Base-by-base conservation (phyloP, 306 rosid genomes). In the Vicia villosa region DNA sequence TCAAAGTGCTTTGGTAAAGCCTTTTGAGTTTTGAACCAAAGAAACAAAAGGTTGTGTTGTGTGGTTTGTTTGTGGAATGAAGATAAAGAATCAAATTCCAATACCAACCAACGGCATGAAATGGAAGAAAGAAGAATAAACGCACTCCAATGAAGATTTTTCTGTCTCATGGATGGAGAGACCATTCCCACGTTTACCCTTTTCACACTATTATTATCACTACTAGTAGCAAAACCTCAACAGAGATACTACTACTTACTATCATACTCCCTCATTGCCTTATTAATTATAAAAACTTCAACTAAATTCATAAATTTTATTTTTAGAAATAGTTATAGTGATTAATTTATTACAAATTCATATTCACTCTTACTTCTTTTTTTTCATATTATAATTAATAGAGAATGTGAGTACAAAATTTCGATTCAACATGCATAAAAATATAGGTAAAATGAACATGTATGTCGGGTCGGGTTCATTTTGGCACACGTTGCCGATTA, bases 61-160 rank as follows among this genome's bases (percentile, higher is more conserved):
- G 45, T 40, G 45, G 45, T 40, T 40, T 40, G 5, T 40, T 8
- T 54, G 30, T n/a, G 62, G 38, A 72, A 38, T 47, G 66, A 51
- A 68, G 46, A 38, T 62, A 41, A 28, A 62, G 89, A 85, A 83
- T 82, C 82, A 85, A 75, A 81, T 83, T 74, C 83, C 74, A 81
- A 51, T 8, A 51, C 42, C 66, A 75, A 45, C 43, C 62, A 77
- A 69, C 56, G 56, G 73, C 74, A 69, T 73, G 77, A 66, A 74
- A 77, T 73, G 77, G 77, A 65, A 81, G 83, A 80, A 86, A 83
- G 82, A 80, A 84, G 81, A 78, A 86, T 83, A 80, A 83, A 76
- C 92, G 85, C 82, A 82, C 85, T 81, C 90, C 96, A 78, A 89
- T 73, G 68, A 85, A 79, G 96, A 89, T 87, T 74, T 77, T 79